Base-by-base conservation (phyloP, 257 asterid species). In the Cinchona pubescens region DNA sequence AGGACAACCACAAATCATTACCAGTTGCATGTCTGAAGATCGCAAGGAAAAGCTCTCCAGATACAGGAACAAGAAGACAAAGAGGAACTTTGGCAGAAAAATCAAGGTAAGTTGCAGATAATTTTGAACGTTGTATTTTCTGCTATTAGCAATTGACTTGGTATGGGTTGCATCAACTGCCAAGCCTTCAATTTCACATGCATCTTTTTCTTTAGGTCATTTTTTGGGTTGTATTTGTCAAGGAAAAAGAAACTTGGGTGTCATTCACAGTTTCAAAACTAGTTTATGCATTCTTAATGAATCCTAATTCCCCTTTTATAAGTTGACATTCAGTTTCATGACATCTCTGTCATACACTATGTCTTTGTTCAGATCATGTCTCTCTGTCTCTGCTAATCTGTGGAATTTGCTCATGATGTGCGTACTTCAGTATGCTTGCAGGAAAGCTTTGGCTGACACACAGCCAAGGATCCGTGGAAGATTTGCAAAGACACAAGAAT, bases 401-500 rank as follows among this genome's bases (percentile, higher is more conserved):
- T 62, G 51, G 21, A 58, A 32, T 60, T 1, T 30, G 27, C 80
- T 83, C 60, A 83, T 68, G 32, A 65, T 9, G 43, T 45, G 43
- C 63, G 46, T 14, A 9, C 59, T 70, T 69, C 87, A 92, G 98
- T 93, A 93, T 82, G 98, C 97, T 71, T 93, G 98, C 88, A 86
- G 98, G 93, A 93, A 93, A 84, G 97, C 91, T n/a, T 79, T 93
- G 71, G 98, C 98, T 0, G 98, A 93, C 76, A 88, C 88, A 81
- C 98, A 93, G 73, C 98, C 98, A 7, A 86, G 98, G 81, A 85
- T 93, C 76, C 95, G 98, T 1, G 97, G 98, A 75, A 82, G 98
- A 79, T 93, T 93, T 55, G 98, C 97, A 1, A 93, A 83, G 85
- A 85, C 97, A 0, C 96, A 91, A 62, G 89, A 84, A 82, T 40